Conservation (phyloP, 176 grass and related monocot genomes). For the Triticum dicoccoides region DNA sequence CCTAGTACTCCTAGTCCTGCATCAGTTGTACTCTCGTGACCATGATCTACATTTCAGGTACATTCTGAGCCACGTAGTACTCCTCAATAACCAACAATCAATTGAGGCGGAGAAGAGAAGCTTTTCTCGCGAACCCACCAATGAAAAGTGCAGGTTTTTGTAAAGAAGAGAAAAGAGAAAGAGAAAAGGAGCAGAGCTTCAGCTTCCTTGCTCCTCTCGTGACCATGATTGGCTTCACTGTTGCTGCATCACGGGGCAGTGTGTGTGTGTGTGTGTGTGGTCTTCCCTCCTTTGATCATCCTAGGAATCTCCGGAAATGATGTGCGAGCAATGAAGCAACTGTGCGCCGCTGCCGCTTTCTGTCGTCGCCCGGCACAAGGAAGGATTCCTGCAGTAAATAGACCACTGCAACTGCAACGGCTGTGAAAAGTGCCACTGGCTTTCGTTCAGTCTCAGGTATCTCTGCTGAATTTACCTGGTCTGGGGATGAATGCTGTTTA, state of each 20-base stretch:
- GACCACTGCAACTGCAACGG: not conserved
- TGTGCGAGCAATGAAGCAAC: slow-evolving; percentile 30
- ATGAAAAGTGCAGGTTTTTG: not conserved
- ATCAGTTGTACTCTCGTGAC: too few relatives aligned
- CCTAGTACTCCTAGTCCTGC: too few relatives aligned
- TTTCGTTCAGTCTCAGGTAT: slow-evolving; percentile 8
- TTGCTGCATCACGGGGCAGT: slow-evolving; percentile 12
- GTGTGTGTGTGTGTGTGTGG: too few relatives aligned
- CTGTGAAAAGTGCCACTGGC: not conserved
- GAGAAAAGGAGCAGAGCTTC: not conserved
- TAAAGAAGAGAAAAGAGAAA: not conserved
- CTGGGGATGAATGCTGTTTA: not conserved
- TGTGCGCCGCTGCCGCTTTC: slow-evolving; percentile 6
- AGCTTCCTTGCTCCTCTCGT: not conserved
- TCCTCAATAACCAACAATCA: not conserved
- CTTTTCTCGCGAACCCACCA: not conserved
- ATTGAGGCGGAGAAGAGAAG: not conserved
- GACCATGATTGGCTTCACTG: slow-evolving; percentile 38
- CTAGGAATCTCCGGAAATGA: slow-evolving; percentile 64
- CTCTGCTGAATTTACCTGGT: not conserved
- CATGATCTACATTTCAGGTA: too few relatives aligned
- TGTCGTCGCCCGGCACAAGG: slow-evolving; percentile 19
- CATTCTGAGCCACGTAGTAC: too few relatives aligned
- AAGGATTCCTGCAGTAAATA: slow-evolving; percentile 25
- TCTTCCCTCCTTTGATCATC: slow-evolving; percentile 38